A percentile compares a stretch with the other conserved stretches of the same genome.
These are phyloP conservation scores for Candolleomyces eurysporus DNA, from an alignment of 768 basidiomycete genomes.

Conservation along the genomic window DNA sequence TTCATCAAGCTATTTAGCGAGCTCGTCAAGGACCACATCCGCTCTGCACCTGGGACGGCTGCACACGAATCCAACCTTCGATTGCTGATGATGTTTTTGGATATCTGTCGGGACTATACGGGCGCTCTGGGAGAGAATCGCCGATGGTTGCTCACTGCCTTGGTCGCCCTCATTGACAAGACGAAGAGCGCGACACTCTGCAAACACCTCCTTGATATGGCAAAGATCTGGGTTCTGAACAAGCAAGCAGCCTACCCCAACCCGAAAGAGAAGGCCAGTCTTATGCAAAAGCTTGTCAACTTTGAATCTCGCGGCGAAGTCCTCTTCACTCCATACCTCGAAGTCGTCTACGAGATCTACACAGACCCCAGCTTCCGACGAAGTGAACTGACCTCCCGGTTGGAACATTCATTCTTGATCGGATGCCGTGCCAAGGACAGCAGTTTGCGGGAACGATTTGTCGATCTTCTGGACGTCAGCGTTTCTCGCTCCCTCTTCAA, in stretches of 20 bases:
- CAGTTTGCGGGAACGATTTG: constrained; percentile 74
- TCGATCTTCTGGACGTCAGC: constrained; percentile 87
- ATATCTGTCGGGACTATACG: constrained; percentile 82
- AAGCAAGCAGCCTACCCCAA: constrained; percentile 85
- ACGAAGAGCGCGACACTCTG: constrained; percentile 80
- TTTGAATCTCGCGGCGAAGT: constrained; percentile 79
- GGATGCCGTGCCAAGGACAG: constrained; percentile 87
- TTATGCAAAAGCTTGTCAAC: constrained; percentile 84
- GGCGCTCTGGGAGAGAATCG: constrained; percentile 84
- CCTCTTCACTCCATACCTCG: constrained; percentile 81
- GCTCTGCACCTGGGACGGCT: constrained; percentile 43
- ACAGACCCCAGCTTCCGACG: constrained; percentile 81
- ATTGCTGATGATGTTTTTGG: constrained; percentile 73
- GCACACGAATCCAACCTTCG: constrained; percentile 62
- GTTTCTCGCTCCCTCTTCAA: constrained; percentile 79
- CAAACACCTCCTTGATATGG: constrained; percentile 80
- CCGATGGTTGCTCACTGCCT: constrained; percentile 70
- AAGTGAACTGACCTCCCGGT: constrained; percentile 88
- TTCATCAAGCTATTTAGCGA: constrained; percentile 84
- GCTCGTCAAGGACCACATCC: constrained; percentile 85
- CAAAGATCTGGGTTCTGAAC: constrained; percentile 86
- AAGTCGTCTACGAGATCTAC: constrained; percentile 93
- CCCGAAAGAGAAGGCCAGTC: constrained; percentile 91
- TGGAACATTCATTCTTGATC: constrained; percentile 91
- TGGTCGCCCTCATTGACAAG: constrained; percentile 85